phyloP scores from a whole-genome alignment of 441 rosid species.

The Gossypium davidsonii region DNA sequence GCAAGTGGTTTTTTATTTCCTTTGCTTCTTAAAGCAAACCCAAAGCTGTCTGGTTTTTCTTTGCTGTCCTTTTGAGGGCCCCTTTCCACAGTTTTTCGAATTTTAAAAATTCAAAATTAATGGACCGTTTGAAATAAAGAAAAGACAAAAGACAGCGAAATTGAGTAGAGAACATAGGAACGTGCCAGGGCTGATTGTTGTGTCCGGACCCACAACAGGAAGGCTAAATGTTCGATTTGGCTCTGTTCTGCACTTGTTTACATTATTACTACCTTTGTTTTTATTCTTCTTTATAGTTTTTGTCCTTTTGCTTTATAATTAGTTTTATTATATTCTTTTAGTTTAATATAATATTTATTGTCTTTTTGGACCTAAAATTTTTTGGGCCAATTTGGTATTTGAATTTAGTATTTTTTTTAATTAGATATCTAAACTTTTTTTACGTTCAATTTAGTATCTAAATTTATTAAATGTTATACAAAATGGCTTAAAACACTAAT shows the following conservation, averaged over 20 bases:
- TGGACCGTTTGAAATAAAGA: not conserved
- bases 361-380: too few relatives aligned
- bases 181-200: conserved; percentile 1
- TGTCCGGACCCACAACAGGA: not conserved
- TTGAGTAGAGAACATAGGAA: not conserved
- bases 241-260: not conserved
- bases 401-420: too few relatives aligned
- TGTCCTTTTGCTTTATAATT: too few relatives aligned
- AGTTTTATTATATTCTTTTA: too few relatives aligned
- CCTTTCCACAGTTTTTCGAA: not conserved
- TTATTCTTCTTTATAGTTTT: not conserved
- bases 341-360: too few relatives aligned
- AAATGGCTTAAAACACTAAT: accelerated
- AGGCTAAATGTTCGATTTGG: not conserved
- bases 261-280: not conserved
- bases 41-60: conserved; percentile 16
- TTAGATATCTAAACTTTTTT: too few relatives aligned
- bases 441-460: too few relatives aligned
- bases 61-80: not conserved
- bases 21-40: conserved; percentile 14
- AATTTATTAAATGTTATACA: too few relatives aligned
- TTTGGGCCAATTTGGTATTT: too few relatives aligned
- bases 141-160: not conserved
- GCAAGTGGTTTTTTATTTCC: not conserved
- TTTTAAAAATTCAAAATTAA: not conserved